Percentiles rank a stretch among this genome's conserved stretches.
phyloP scores from a whole-genome alignment of 169 alveolate genomes.

The Plasmodium cynomolgi region DNA sequence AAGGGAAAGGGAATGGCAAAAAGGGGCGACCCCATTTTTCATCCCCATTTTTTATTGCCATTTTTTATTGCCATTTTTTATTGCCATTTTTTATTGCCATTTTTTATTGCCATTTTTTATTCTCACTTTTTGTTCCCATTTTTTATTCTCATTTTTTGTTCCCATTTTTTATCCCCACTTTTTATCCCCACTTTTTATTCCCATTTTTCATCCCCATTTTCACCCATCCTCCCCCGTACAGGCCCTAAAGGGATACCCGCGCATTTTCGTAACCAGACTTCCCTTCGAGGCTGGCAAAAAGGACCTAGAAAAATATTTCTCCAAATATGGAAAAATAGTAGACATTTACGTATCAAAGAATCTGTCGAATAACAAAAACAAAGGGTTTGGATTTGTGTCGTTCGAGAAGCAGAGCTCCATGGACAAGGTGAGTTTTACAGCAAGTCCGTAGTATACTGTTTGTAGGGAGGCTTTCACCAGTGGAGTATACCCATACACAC shows the following conservation, averaged over 20 bases:
- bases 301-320: constrained; percentile 81
- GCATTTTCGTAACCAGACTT: constrained; percentile 81
- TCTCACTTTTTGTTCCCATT: not conserved
- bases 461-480: not conserved
- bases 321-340: constrained; percentile 51
- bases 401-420: constrained; percentile 79
- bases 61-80: not conserved
- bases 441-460: not conserved
- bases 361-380: constrained; percentile 58
- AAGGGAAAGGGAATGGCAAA: not conserved
- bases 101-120: not conserved
- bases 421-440: constrained; percentile 47
- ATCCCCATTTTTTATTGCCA: too few species aligned
- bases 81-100: not conserved
- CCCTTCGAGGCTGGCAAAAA: constrained; percentile 83
- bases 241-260: constrained; percentile 49
- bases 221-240: not conserved
- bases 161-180: not conserved
- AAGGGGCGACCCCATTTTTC: not conserved
- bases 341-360: constrained; percentile 49
- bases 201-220: not conserved
- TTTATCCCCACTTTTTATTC: not conserved
- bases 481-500: not conserved
- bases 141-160: not conserved
- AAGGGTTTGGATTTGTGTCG: constrained; percentile 88